Evolutionary conservation across 345 rosid genomes (phyloP).

Genomic region (Euclidium syriacum): DNA sequence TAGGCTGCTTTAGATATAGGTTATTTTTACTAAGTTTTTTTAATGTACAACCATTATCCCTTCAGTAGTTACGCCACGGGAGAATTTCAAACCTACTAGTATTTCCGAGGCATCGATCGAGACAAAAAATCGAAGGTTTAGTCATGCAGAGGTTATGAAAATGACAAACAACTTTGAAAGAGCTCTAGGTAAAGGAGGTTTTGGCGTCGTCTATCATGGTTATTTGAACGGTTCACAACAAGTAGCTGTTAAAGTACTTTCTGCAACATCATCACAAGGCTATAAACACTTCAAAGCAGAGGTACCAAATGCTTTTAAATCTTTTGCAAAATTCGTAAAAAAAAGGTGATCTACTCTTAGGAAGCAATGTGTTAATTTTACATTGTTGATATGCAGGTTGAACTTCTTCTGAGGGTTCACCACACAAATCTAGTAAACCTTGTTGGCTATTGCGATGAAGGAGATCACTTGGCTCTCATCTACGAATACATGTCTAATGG

Average conservation of each 20-base stretch:
- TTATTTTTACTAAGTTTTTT: not conserved
- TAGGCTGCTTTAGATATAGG: too few species aligned
- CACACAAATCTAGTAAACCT: constrained; percentile 36
- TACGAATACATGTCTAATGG: constrained; percentile 39
- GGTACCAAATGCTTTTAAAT: not conserved
- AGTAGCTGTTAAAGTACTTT: constrained; percentile 18
- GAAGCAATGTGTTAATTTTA: not conserved
- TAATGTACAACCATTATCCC: not conserved
- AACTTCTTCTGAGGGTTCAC: constrained; percentile 37
- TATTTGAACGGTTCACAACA: not conserved
- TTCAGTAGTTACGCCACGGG: not conserved
- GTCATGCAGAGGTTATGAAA: constrained; percentile 23
- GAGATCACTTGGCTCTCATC: constrained; percentile 28
- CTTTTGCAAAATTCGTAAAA: not conserved
- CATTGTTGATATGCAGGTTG: constrained; percentile 18
- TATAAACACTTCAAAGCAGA: constrained; percentile 24
- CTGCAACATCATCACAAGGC: constrained; percentile 13
- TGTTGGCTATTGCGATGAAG: constrained; percentile 37
- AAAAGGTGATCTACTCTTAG: not conserved
- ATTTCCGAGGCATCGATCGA: not conserved
- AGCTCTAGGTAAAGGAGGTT: constrained; percentile 48
- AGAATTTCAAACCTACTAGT: not conserved
- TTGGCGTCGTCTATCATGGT: constrained; percentile 48
- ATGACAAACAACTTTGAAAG: constrained; percentile 38
- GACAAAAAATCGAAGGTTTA: constrained; percentile 18